Conservation (phyloP, 768 basidiomycete species). For the Lactifluus volemus region DNA sequence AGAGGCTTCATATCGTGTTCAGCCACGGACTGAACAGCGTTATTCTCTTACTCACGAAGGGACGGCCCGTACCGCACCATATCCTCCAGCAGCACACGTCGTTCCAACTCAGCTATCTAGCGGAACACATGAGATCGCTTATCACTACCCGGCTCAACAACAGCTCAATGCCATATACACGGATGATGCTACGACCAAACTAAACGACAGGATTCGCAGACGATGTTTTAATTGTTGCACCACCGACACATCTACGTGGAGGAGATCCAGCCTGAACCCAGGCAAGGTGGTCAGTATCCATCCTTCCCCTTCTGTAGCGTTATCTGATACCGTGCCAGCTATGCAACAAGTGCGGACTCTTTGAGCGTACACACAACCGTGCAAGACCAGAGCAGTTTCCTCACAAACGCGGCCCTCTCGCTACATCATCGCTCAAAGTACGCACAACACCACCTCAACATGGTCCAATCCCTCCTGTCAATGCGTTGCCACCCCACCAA, state of each 20-base stretch:
- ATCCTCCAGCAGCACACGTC: conserved; percentile 22
- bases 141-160: conserved; percentile 33
- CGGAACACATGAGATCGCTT: conserved; percentile 22
- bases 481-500: conserved; percentile 39
- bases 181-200: conserved; percentile 73
- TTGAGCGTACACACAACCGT: conserved; percentile 72
- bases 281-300: conserved; percentile 56
- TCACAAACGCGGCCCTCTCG: conserved; percentile 65
- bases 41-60: conserved; percentile 18
- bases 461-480: conserved; percentile 38
- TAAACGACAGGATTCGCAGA: conserved; percentile 66
- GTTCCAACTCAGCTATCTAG: conserved; percentile 21
- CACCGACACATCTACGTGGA: conserved; percentile 78
- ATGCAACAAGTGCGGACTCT: conserved; percentile 64
- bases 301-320: neutral
- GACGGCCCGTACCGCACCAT: conserved; percentile 7
- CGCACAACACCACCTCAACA: conserved; percentile 26
- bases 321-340: conserved; percentile 26
- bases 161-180: conserved; percentile 43
- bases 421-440: conserved; percentile 39
- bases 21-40: conserved; percentile 16
- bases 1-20: conserved; percentile 14
- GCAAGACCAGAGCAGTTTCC: conserved; percentile 76
- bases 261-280: conserved; percentile 65
- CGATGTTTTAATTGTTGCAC: conserved; percentile 82